Percentiles rank a stretch among this genome's conserved stretches.
Conservation (phyloP, 2,329 filamentous ascomycete genomes). For the Botrytis fragariae region DNA sequence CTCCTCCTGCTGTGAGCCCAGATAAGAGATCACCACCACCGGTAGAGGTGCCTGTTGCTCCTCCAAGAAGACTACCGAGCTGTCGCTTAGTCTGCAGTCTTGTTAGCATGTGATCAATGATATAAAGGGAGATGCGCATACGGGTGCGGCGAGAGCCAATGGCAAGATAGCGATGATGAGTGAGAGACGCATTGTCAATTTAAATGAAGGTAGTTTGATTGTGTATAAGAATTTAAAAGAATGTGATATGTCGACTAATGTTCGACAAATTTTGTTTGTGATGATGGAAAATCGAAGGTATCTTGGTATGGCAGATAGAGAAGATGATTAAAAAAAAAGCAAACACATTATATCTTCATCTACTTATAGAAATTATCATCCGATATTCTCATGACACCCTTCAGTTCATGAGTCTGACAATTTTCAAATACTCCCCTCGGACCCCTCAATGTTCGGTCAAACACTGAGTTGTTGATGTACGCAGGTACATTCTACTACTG, state of each 20-base stretch:
- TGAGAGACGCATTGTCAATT: constrained; percentile 8
- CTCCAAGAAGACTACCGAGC: neutral
- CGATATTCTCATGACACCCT: neutral
- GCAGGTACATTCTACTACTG: neutral
- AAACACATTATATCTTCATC: neutral
- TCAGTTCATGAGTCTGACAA: neutral
- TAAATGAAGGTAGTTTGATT: neutral
- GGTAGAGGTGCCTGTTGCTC: neutral
- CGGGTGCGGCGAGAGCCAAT: neutral
- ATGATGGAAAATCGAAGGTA: neutral
- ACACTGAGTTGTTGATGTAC: neutral
- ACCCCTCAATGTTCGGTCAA: neutral
- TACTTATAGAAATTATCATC: neutral
- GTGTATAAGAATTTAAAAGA: neutral
- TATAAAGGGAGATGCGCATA: neutral
- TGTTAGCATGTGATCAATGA: neutral
- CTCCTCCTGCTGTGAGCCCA: neutral
- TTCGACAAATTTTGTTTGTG: neutral
- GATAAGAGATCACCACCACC: neutral
- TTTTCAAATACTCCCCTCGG: neutral
- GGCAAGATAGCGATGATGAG: neutral
- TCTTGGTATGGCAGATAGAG: neutral
- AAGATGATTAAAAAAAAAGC: neutral
- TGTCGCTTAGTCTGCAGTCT: neutral
- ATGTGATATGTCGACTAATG: neutral